A percentile compares a stretch with the other conserved stretches of the same genome.
Conservation (phyloP, 208 protist species). For the Balamuthia mandrillaris region DNA sequence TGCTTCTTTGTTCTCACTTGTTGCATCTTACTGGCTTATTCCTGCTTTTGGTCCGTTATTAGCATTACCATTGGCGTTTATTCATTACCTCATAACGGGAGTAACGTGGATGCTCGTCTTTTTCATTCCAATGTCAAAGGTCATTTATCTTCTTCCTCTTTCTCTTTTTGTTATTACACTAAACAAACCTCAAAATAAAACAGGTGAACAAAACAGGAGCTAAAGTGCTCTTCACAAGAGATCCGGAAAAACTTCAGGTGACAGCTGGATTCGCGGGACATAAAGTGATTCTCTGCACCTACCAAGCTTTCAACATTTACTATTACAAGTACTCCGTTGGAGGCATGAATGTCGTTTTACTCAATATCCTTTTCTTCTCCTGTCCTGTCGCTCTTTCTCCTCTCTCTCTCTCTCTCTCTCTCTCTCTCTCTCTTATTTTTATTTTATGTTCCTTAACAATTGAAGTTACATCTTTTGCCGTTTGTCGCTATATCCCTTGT, state of each 20-base stretch:
- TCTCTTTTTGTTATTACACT: not conserved
- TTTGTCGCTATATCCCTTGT: conserved; percentile 19
- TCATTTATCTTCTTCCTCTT: not conserved
- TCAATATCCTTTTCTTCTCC: conserved; percentile 37
- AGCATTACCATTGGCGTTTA: conserved; percentile 8
- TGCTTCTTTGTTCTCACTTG: not conserved
- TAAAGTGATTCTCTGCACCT: conserved; percentile 26
- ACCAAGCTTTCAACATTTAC: conserved; percentile 45
- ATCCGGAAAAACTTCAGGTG: not conserved
- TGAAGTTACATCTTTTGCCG: conserved; percentile 25
- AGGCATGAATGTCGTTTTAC: conserved; percentile 63
- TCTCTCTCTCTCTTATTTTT: not conserved
- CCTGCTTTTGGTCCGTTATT: not conserved
- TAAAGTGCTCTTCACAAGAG: not conserved
- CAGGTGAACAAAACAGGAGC: not conserved
- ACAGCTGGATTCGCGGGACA: not conserved
- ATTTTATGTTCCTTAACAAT: not conserved
- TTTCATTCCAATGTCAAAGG: conserved; percentile 63
- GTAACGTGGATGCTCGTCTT: conserved; percentile 60
- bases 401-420: conserved; percentile 42
- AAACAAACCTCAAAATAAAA: not conserved
- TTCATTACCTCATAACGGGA: not conserved
- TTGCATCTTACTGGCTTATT: not conserved
- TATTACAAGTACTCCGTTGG: conserved; percentile 62
- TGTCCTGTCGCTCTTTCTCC: not conserved